Percentiles rank a stretch among this genome's conserved stretches.
These are phyloP conservation scores for Colletotrichum karsti DNA, from an alignment of 2,329 filamentous ascomycete genomes.

Conservation along the genomic window DNA sequence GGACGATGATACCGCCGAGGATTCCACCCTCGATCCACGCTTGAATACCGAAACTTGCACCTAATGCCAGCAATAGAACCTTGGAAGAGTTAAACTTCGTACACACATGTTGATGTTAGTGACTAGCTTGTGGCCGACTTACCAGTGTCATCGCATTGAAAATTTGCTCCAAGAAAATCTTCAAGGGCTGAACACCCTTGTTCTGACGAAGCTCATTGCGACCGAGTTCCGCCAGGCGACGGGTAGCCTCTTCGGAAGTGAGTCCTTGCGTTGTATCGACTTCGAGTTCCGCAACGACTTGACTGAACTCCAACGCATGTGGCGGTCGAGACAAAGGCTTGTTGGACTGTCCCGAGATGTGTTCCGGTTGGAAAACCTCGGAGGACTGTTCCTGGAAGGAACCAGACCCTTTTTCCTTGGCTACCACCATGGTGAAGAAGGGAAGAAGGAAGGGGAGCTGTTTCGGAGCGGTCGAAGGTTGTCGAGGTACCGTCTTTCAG, in stretches of 20 bases:
- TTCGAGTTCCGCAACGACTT: conserved; percentile 62
- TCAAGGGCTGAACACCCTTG: conserved; percentile 65
- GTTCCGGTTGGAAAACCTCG: no score
- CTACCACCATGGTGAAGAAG: no score
- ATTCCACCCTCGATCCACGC: conserved; percentile 70
- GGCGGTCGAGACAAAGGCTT: conserved; percentile 67
- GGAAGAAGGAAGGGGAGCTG: no score
- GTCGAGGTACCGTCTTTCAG: no score
- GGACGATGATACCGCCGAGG: conserved; percentile 62
- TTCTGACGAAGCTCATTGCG: conserved; percentile 70
- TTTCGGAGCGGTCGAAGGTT: no score
- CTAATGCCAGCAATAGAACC: conserved; percentile 65
- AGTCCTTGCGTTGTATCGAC: conserved; percentile 67
- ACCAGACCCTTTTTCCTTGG: no score
- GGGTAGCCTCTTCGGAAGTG: conserved; percentile 60
- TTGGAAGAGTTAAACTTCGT: no score
- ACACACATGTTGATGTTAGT: no score
- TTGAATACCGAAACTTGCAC: conserved; percentile 63
- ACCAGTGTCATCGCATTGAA: conserved; percentile 77
- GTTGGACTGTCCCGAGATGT: conserved; percentile 53
- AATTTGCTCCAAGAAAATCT: conserved; percentile 72
- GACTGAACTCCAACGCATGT: conserved; percentile 64
- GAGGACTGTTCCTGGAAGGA: no score
- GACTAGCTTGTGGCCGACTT: conserved; percentile 27
- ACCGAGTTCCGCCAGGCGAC: conserved; percentile 64